Base-by-base conservation (phyloP, 768 basidiomycete genomes). In the Tephrocybe sp. region DNA sequence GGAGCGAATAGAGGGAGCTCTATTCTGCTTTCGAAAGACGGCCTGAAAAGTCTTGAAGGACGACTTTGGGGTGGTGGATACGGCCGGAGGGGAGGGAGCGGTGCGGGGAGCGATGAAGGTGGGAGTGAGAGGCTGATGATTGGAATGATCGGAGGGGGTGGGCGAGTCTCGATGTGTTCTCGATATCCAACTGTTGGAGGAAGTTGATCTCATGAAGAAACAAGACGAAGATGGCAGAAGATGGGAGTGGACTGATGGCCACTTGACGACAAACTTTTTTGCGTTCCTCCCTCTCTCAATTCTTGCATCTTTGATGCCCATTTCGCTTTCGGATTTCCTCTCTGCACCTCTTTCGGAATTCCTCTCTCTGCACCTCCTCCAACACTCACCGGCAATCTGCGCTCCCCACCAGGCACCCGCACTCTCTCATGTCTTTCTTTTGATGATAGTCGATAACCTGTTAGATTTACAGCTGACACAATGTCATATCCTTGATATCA, bases 11-110 rank as follows among this genome's bases (percentile, higher is more conserved):
- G 82, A 84, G 18, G 75, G 68, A 0, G 73, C 64, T 50, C 68
- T 74, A 36, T 67, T 61, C 5, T 64, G 69, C 55, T 65, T 69
- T 43, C 80, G 76, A 44, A 86, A 84, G 42, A 84, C 77, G 16
- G 79, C 66, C 31, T 76, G 75, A 52, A 86, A 69, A 37, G 64
- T 56, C 60, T 70, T 79, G 62, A 73, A 71, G 45, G 56, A 47
- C 4, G 65, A 52, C 42, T 62, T 64, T 41, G 47, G 53, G 58
- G 49, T 53, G 49, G 42, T 25, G 47, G 57, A 45, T 56, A 44
- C 50, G 30, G 36, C 42, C 18, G 70, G 71, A 19, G 69, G 72
- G 27, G 57, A 47, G 24, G 72, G 72, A 9, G 78, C 61, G 22
- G 61, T 50, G n/a, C 73, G 65, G 15, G 75, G 70, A 16, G 61